Base-by-base conservation (phyloP, 2,329 filamentous ascomycete genomes). In the Cytospora schulzeri region DNA sequence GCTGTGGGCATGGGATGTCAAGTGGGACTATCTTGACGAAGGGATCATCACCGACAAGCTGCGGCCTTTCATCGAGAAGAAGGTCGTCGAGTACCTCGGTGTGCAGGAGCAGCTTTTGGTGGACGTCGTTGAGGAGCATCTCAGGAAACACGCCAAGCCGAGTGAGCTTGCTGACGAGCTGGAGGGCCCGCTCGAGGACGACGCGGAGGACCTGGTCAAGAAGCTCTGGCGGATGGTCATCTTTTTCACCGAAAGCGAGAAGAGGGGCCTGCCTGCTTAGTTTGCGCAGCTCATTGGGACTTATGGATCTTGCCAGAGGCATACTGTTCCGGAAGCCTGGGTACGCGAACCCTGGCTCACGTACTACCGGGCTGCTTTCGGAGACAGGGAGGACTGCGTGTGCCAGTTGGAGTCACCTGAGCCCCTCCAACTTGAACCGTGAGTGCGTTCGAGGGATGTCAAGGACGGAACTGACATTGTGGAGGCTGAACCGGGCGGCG, bases 171-270 rank as follows among this genome's bases (percentile, higher is more conserved):
- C 94, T 24, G 91, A 92, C 69, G 90, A 96, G 73, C 79, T 99
- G 63, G 91, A 91, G 75, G 91, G 90, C 88, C 92, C 92, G 52
- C 82, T 99, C 68, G 95, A 97, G 73, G 95, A 99, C 73, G 95
- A 98, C 74, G 93, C 93, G 14, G 93, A 97, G 76, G 89, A 91
- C 29, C 80, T 99, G 69, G 93, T 98, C 57, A 96, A 92, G 85
- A 98, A 97, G 80, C 85, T 99, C 41, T 99, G 95, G 95, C 88
- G 94, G 58, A 96, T 98, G 92, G 88, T 97, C 64, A 96, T 98
- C 72, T 98, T 97, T 86, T 97, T 94, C 73, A 95, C 92, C 7
- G 94, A 98, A 77, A 91, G 90, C 73, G 94, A 97, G 83, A 96
- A 95, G 80, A 83, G 93, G 68, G 93, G 93, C 2, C 81, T 97